A percentile compares a stretch with the other conserved stretches of the same genome.
These are phyloP conservation scores for Handroanthus guayacan DNA, from an alignment of 257 asterid species.

Conservation along the genomic window DNA sequence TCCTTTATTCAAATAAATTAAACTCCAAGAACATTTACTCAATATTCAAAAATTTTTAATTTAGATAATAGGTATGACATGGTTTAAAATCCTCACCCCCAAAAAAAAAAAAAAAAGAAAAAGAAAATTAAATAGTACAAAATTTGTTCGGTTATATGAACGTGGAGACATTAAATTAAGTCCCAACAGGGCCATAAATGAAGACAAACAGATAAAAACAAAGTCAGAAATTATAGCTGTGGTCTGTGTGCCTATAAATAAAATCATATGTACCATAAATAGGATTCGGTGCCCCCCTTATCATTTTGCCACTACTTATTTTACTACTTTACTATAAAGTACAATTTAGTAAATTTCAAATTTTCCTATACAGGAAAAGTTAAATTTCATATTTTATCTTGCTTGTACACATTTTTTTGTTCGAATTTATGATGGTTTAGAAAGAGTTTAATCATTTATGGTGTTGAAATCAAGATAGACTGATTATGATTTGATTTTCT, in stretches of 20 bases:
- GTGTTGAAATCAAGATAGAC: too few relatives aligned
- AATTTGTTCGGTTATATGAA: not conserved
- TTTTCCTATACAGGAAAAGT: not conserved
- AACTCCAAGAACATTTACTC: not conserved
- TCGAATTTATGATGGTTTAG: too few relatives aligned
- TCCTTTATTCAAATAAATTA: not conserved
- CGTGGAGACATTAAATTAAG: not conserved
- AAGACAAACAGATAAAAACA: constrained; percentile 9
- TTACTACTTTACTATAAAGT: not conserved
- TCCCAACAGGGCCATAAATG: not conserved
- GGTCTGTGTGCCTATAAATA: not conserved
- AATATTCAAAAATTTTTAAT: too few relatives aligned
- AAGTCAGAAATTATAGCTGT: constrained; percentile 9
- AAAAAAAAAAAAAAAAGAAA: too few relatives aligned
- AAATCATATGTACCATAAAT: not conserved
- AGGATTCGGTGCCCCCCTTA: not conserved
- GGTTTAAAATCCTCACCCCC: too few relatives aligned
- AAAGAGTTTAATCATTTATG: too few relatives aligned
- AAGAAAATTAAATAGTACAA: not conserved
- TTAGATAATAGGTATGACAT: too few relatives aligned
- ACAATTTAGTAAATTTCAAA: not conserved
- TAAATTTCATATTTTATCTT: too few relatives aligned
- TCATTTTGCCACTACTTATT: not conserved
- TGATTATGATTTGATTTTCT: too few relatives aligned
- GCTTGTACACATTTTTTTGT: too few relatives aligned